Percentiles rank a stretch among this genome's conserved stretches.
Evolutionary conservation across 148 eudicot species (phyloP).

Genomic region (Selenicereus undatus): DNA sequence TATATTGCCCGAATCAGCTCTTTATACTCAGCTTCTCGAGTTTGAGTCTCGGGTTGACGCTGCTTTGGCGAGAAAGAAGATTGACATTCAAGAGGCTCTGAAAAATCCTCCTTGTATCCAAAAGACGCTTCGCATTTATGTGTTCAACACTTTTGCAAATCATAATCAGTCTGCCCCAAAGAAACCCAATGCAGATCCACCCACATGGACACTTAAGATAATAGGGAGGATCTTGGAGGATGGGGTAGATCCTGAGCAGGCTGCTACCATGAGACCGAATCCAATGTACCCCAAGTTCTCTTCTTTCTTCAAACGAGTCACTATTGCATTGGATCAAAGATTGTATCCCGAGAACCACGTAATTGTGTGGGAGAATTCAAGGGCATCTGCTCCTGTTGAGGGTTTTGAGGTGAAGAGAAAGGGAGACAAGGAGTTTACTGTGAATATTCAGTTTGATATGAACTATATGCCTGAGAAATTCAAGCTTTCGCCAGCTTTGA

Average conservation of each 20-base stretch:
- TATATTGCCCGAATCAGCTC: slow-evolving; percentile 84
- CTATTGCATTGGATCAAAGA: slow-evolving; percentile 75
- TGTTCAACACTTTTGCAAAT: slow-evolving; percentile 81
- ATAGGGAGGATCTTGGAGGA: slow-evolving; percentile 91
- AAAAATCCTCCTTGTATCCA: slow-evolving; percentile 75
- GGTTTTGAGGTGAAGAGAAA: slow-evolving; percentile 94
- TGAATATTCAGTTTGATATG: slow-evolving; percentile 73
- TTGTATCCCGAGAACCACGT: slow-evolving; percentile 82
- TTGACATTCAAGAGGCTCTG: slow-evolving; percentile 88
- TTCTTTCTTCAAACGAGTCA: slow-evolving; percentile 72
- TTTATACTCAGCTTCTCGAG: slow-evolving; percentile 92
- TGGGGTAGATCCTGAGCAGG: slow-evolving; percentile 79
- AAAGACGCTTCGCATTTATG: slow-evolving; percentile 88
- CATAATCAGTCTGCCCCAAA: slow-evolving; percentile 58
- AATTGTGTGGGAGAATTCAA: slow-evolving; percentile 84
- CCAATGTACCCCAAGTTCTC: slow-evolving; percentile 85
- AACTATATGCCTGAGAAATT: slow-evolving; percentile 79
- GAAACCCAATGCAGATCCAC: slow-evolving; percentile 77
- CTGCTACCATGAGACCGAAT: slow-evolving; percentile 55
- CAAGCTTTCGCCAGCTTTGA: slow-evolving; percentile 79
- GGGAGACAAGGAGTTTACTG: slow-evolving; percentile 78
- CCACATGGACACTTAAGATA: slow-evolving; percentile 89
- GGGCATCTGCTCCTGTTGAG: slow-evolving; percentile 76
- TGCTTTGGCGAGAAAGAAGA: slow-evolving; percentile 73
- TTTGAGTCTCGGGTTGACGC: slow-evolving; percentile 94